Percentiles rank a stretch among this genome's conserved stretches.
Conservation (phyloP, 148 eudicot genomes). For the Silene latifolia region DNA sequence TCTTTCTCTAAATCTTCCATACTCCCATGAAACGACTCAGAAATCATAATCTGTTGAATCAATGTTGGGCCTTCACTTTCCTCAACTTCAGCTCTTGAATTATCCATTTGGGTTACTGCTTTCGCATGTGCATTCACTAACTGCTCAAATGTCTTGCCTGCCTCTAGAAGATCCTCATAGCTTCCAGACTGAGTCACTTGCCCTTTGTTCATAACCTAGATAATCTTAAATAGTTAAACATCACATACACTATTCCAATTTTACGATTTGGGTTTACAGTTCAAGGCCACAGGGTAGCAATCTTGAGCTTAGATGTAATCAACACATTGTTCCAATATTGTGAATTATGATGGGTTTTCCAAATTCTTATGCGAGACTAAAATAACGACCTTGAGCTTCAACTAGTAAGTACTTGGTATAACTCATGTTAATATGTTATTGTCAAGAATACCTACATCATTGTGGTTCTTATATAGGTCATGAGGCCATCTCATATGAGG, state of each 20-base stretch:
- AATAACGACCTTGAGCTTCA: too few relatives aligned
- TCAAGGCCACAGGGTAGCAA: too few relatives aligned
- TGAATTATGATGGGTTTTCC: too few relatives aligned
- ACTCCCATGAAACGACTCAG: constrained; percentile 18
- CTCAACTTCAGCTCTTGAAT: constrained; percentile 7
- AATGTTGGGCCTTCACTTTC: constrained; percentile 15
- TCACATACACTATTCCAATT: background rate
- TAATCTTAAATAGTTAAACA: background rate
- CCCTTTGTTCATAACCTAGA: constrained; percentile 18
- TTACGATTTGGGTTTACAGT: background rate
- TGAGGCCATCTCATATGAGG: too few relatives aligned
- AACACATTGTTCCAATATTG: too few relatives aligned
- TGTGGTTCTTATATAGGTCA: too few relatives aligned
- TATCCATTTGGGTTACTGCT: constrained; percentile 12
- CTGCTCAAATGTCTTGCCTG: constrained; percentile 17
- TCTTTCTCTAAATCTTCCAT: constrained; percentile 15
- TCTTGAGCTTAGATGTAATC: too few relatives aligned
- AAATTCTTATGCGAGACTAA: too few relatives aligned
- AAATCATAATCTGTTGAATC: constrained; percentile 13
- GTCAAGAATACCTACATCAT: too few relatives aligned
- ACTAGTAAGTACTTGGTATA: too few relatives aligned
- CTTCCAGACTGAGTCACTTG: constrained; percentile 17
- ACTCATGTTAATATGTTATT: too few relatives aligned
- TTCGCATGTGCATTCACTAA: constrained; percentile 13
- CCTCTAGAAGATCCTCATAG: constrained; percentile 17